Base-by-base conservation (phyloP, 805 yeast species). In the Saturnispora halmiae region DNA sequence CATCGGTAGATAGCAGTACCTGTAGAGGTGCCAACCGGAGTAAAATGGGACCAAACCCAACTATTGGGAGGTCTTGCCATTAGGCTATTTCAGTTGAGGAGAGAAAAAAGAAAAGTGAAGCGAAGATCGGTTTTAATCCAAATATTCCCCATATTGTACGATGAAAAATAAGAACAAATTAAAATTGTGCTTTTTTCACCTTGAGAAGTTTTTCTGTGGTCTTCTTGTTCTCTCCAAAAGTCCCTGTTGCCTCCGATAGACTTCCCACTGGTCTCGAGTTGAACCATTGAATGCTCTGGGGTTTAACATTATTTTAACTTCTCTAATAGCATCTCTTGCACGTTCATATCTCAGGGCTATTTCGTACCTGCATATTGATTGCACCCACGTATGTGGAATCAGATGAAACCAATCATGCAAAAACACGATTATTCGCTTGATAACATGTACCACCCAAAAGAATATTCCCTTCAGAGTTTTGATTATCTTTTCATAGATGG, bases 201-300 rank as follows among this genome's bases (percentile, higher is more conserved):
- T 31, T 31, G 8, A 11, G 6, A 11, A 5, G 16, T 14, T 21
- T 22, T 13, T 7, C 30, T 27, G 30, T 24, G 30, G 61, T 47
- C 87, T 65, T 49, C 86, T 69, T 2, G 76, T 73, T 1, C 85
- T 83, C 56, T 87, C 95, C 50, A 81, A 71, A 18, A 78, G 75
- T 96, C 97, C 92, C 56, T 87, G 92, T 57, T 88, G 96, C 50
- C 83, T 84, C 45, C 98, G 64, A 53, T 88, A 90, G 31, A 86
- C 60, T 54, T 90, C 98, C 97, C 98, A 90, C 8, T 86, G 88
- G 58, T 88, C 96, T 47, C 96, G 71, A 6, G 82, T 75, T 36
- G 82, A 88, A 0, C 92, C 77, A 45, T 76, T 75, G 60, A 90
- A 92, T 1, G 79, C 79, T 38, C 95, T 66, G 3, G 96, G 82